Evolutionary conservation across 2,329 filamentous ascomycete species (phyloP), one percentile per base, ranked within the genome.

Genomic region (Dactylonectria macrodidyma): DNA sequence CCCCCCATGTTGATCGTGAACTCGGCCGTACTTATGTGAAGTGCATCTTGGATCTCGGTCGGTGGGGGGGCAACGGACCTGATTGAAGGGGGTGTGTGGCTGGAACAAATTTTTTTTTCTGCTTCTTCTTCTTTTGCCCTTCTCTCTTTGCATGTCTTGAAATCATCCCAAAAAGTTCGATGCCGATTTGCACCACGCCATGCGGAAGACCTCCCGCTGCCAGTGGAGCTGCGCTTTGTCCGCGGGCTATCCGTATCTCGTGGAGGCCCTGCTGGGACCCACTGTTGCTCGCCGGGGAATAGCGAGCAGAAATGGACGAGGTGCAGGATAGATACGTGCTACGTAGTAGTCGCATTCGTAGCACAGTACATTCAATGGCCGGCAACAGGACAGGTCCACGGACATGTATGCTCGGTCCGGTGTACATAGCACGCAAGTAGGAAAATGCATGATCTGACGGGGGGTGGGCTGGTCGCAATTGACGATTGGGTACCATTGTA

Each of bases 371-470:
- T 19, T 19, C 30, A 34, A 59, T 48, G 63, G 52, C 69, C 51
- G 58, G 70, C 26, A 30, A 58, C 61, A 44, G 62, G 48, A 58
- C 61, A 44, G 62, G 48, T 73, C 61, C 62, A 70, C 69, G 14
- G 66, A 72, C 70, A 52, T 26, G 33, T 34, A 5, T 48, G 22
- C 46, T 26, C 46, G 16, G 47, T 51, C 24, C 16, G 24, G 9
- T 24, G 16, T 51, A 14, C 11, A 33, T 30, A 9, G 41, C 36
- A 36, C 9, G 30, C 51, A 54, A 36, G 11, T n/a, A 22, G 33
- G 44, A 34, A 57, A 51, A 54, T 59, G 47, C 68, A 75, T 72
- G 65, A 66, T 72, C 67, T 71, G 72, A 73, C 67, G 69, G 59
- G 51, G 46, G 57, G 55, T 59, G 56, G 26, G 56, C 63, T 51